Base-by-base conservation (phyloP, 2,329 filamentous ascomycete genomes). In the Podosphaera fusca region DNA sequence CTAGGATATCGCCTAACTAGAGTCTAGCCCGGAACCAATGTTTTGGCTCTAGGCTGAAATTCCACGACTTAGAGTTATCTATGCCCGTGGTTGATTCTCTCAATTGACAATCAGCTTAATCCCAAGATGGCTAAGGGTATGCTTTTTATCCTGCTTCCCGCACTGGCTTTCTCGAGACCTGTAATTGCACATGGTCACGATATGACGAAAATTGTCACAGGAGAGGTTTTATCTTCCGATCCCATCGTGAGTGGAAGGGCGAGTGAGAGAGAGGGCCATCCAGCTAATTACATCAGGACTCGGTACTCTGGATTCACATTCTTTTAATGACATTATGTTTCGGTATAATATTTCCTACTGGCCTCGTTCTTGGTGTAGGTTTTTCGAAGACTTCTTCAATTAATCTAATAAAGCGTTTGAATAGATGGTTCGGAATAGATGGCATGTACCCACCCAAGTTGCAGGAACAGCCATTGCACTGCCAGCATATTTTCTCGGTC, bases 231-330 rank as follows among this genome's bases (percentile, higher is more conserved):
- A 64, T 86, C 84, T n/a, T 65, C 70, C 51, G 85, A 90, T 38
- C 85, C 86, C 1, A 76, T 90, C 64, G 83, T 86, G 73, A 59
- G 80, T 64, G 42, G 55, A 21, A 21, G 21, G 35, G 21, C 21
- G 1, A 6, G 9, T 14, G 29, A 40, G n/a, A 30, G 51, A 31
- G 30, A 46, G 3, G 8, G 7, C 3, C 9, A 56, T 51, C 60
- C 57, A 55, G 60, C 68, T 75, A 60, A 75, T 63, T 35, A 30
- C 42, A 3, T 12, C 34, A 82, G 78, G 92, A 96, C 69, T 77
- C 82, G 47, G 87, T 81, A 65, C 71, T 98, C 79, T 98, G 92
- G 92, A 76, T 84, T 63, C 92, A 98, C 71, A 96, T 98, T 66
- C 76, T 95, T 59, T 70, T 94, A 51, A 89, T 95, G 75, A 84